Evolutionary conservation across 2,329 filamentous ascomycete genomes (phyloP).

Genomic region (Colletotrichum cuscutae): DNA sequence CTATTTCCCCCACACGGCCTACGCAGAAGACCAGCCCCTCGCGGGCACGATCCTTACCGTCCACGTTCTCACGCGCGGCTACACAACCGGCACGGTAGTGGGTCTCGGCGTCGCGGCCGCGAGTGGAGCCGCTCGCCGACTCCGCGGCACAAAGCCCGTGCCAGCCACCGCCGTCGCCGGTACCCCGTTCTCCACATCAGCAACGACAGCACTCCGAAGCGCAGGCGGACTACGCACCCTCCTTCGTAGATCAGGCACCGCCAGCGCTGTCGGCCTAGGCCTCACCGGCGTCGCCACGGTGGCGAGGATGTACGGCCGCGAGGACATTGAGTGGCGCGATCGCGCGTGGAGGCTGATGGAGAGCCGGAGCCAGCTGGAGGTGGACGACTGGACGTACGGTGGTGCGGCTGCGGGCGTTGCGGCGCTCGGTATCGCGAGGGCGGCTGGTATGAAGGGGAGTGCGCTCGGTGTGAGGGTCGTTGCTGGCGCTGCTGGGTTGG

Average conservation of each 20-base stretch:
- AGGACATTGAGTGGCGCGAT: conserved; percentile 73
- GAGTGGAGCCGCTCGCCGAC: conserved; percentile 41
- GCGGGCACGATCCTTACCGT: conserved; percentile 64
- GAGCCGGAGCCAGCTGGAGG: conserved; percentile 65
- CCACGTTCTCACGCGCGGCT: conserved; percentile 67
- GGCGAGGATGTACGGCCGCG: conserved; percentile 63
- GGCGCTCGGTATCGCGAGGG: conserved; percentile 44
- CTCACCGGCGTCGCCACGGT: conserved; percentile 55
- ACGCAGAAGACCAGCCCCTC: conserved; percentile 72
- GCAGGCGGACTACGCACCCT: conserved; percentile 36
- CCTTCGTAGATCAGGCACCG: conserved; percentile 44
- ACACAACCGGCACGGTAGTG: conserved; percentile 63
- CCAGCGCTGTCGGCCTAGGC: conserved; percentile 55
- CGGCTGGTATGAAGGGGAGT: conserved; percentile 8
- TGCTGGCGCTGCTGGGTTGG: conserved; percentile 57
- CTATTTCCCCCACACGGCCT: conserved; percentile 63
- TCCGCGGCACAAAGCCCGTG: conserved; percentile 34
- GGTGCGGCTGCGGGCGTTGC: conserved; percentile 48
- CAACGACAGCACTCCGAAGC: conserved; percentile 47
- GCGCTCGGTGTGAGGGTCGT: conserved; percentile 50
- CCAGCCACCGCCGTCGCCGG: not conserved
- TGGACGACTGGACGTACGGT: conserved; percentile 64
- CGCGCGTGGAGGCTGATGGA: conserved; percentile 70
- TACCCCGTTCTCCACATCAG: not conserved
- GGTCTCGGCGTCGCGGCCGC: conserved; percentile 52